Evolutionary conservation across 1,139 yeast genomes (phyloP).

Genomic region (Saccharomyces hybrid): DNA sequence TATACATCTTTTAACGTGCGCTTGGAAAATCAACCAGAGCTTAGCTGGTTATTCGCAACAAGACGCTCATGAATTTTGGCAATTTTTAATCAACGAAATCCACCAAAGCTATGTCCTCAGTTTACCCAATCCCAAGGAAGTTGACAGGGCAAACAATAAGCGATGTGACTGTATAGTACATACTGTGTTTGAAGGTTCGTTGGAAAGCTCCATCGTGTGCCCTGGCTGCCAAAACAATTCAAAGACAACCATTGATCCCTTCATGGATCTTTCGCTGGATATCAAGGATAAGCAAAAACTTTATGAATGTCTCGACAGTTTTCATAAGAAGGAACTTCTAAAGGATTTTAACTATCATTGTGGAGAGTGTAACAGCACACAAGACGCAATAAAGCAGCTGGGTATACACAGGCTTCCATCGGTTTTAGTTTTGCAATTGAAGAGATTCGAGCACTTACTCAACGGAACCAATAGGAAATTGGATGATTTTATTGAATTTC

Average conservation of each 20-base stretch:
- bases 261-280: conserved; percentile 82
- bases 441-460: conserved; percentile 72
- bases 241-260: conserved; percentile 68
- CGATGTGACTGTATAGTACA: conserved; percentile 75
- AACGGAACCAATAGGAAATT: conserved; percentile 52
- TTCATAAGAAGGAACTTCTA: conserved; percentile 67
- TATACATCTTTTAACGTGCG: conserved; percentile 50
- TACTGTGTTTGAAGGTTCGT: conserved; percentile 64
- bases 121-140: conserved; percentile 16
- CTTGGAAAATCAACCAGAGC: conserved; percentile 77
- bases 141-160: conserved; percentile 8
- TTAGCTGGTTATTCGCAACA: conserved; percentile 94
- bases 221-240: conserved; percentile 57
- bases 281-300: conserved; percentile 40
- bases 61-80: conserved; percentile 97
- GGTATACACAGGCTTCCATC: conserved; percentile 64
- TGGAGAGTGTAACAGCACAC: conserved; percentile 49
- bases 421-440: conserved; percentile 75
- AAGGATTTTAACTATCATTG: conserved; percentile 66
- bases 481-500: conserved; percentile 67
- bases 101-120: conserved; percentile 45
- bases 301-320: conserved; percentile 63
- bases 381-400: conserved; percentile 66
- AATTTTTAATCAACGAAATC: conserved; percentile 75
- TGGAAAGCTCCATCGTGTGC: conserved; percentile 71